A percentile compares a stretch with the other conserved stretches of the same genome.
Conservation (phyloP, 495 filamentous ascomycete genomes). For the Jackrogersella multiformis region DNA sequence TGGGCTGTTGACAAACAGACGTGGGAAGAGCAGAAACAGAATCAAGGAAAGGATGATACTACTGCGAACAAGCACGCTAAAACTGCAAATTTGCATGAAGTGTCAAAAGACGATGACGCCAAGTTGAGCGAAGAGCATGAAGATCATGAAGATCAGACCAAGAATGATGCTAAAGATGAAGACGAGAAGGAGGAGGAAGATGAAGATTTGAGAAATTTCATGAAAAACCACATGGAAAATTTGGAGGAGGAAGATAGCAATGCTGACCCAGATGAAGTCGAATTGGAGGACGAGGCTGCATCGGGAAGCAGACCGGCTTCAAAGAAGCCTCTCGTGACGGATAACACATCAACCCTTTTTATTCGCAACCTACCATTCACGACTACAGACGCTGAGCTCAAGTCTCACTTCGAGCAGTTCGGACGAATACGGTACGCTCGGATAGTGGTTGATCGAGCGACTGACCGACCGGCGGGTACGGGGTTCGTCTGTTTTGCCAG, state of each 20-base stretch:
- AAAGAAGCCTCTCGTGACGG: conserved; percentile 53
- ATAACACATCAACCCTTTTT: conserved; percentile 81
- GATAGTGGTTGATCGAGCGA: conserved; percentile 84
- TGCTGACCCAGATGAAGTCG: conserved; percentile 55
- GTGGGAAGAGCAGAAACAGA: conserved; percentile 73
- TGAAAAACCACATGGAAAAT: conserved; percentile 57
- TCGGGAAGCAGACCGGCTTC: conserved; percentile 49
- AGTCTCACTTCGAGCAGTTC: conserved; percentile 84
- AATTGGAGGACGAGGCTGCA: conserved; percentile 48
- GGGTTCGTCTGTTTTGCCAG: conserved; percentile 95
- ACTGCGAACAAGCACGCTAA: conserved; percentile 45
- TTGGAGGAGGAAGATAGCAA: conserved; percentile 62
- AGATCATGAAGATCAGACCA: conserved; percentile 35
- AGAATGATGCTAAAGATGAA: conserved; percentile 47
- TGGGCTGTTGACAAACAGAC: conserved; percentile 93
- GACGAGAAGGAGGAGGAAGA: conserved; percentile 48
- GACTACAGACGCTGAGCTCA: conserved; percentile 77
- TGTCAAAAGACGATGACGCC: conserved; percentile 47
- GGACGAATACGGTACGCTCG: conserved; percentile 87
- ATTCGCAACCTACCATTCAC: conserved; percentile 94
- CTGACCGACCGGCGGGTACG: conserved; percentile 86
- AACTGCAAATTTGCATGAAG: conserved; percentile 44
- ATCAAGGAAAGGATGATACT: conserved; percentile 44
- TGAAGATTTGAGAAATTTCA: conserved; percentile 53
- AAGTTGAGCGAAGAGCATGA: conserved; percentile 36